Evolutionary conservation across 2,329 filamentous ascomycete species (phyloP).

Genomic region (Phaeosphaeria sp.): DNA sequence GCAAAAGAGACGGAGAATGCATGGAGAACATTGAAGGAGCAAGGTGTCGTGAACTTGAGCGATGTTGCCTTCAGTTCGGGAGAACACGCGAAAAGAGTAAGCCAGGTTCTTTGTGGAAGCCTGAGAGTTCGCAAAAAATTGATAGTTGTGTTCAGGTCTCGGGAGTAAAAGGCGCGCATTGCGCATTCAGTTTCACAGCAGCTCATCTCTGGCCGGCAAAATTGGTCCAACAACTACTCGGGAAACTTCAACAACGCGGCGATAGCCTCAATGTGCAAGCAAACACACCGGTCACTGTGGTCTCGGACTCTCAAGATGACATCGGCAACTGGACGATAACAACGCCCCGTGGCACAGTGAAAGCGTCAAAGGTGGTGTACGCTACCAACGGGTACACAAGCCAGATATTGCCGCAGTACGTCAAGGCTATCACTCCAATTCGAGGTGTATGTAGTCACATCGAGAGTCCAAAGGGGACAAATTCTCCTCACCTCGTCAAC

Average conservation of each 20-base stretch:
- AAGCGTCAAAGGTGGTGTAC: slow-evolving; percentile 2
- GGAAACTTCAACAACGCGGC: neutral
- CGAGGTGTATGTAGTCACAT: slow-evolving; percentile 4
- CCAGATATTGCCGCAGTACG: neutral
- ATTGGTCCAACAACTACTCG: slow-evolving; percentile 6
- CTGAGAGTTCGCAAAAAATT: too few species aligned
- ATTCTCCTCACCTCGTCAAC: slow-evolving; percentile 3
- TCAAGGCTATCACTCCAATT: slow-evolving; percentile 1
- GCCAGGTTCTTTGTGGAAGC: neutral
- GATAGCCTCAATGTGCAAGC: slow-evolving; percentile 1
- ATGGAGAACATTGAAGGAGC: slow-evolving; percentile 1
- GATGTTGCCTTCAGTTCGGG: neutral
- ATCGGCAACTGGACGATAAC: neutral
- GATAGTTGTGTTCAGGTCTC: neutral
- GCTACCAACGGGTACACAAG: slow-evolving; percentile 6
- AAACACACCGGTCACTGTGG: neutral
- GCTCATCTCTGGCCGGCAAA: slow-evolving; percentile 6
- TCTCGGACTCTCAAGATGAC: neutral
- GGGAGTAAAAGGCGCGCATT: slow-evolving; percentile 2
- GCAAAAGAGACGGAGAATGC: neutral
- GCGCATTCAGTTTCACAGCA: slow-evolving; percentile 2
- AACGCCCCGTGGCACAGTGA: slow-evolving; percentile 3
- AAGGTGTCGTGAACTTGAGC: neutral
- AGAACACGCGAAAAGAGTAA: neutral
- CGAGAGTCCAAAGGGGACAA: neutral